Evolutionary conservation across 345 rosid species (phyloP), one percentile per base, ranked within the genome.

Genomic region (Eucalyptus rudis): DNA sequence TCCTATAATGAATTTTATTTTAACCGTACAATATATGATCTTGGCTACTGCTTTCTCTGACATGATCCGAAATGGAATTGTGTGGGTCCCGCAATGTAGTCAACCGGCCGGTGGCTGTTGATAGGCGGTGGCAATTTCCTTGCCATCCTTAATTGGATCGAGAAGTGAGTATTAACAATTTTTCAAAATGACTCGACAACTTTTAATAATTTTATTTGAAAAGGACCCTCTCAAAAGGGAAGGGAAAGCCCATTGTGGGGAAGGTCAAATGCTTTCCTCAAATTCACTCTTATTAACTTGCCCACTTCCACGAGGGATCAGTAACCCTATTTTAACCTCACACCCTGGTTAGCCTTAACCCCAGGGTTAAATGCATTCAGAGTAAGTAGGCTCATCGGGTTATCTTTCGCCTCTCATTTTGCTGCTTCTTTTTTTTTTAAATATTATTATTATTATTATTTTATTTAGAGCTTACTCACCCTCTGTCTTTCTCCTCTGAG

Each of bases 221-320:
- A 58, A 25, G 3, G 0, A 25, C 1, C n/a, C n/a, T 52, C n/a
- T 43, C 11, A 10, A 58, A 5, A 3, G 1, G 1, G 6, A 25
- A 25, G 25, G 3, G 0, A 0, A 58, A 58, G n/a, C n/a, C 66
- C n/a, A 25, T 5, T 2, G n/a, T 2, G 6, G 29, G 64, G n/a
- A 58, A 52, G n/a, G 64, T 51, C n/a, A 25, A 10, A 24, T 9
- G 13, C 25, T 58, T 58, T 25, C 13, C 6, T 25, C 64, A 1
- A 24, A 58, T 58, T 25, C 64, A 25, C 29, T 20, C 8, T 8
- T 52, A 52, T 52, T 7, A 58, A 25, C n/a, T 58, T 25, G 2
- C 66, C 0, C 15, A 52, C 58, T 27, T 59, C 31, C 66, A 59
- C 29, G 3, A 59, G 14, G n/a, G 4, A 59, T 11, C 66, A 59